Percentiles rank a stretch among this genome's conserved stretches.
Evolutionary conservation across 305 asterid species (phyloP).

Genomic region (Fraxinus platypoda): DNA sequence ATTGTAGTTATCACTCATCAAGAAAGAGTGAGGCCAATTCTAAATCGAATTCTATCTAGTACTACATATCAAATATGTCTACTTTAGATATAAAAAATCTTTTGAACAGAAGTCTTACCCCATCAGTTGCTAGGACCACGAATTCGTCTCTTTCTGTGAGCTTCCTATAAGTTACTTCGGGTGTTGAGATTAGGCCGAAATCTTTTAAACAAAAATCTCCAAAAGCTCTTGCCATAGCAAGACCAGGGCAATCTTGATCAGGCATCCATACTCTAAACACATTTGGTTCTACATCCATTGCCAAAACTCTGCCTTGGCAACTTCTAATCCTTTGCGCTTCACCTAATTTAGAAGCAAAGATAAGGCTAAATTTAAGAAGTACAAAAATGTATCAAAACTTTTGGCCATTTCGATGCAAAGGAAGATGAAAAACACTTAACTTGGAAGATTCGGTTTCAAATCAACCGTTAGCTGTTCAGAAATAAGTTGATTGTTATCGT

Average conservation of each 20-base stretch:
- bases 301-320: conserved; percentile 50
- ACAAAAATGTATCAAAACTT: neutral
- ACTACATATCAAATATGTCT: neutral
- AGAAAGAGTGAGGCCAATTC: neutral
- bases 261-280: conserved; percentile 70
- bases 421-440: conserved; percentile 27
- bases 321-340: conserved; percentile 46
- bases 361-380: neutral
- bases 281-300: conserved; percentile 60
- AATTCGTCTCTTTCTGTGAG: conserved; percentile 53
- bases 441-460: conserved; percentile 74
- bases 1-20: neutral
- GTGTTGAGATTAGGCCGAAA: conserved; percentile 58
- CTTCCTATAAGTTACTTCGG: conserved; percentile 49
- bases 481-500: conserved; percentile 45
- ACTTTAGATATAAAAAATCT: neutral
- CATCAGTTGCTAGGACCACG: conserved; percentile 62
- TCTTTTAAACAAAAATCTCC: conserved; percentile 70
- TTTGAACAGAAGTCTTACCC: conserved; percentile 37
- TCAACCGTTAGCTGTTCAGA: conserved; percentile 81
- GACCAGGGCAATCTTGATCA: conserved; percentile 62
- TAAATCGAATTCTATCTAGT: neutral
- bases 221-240: conserved; percentile 70
- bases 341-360: conserved; percentile 23
- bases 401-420: neutral